phyloP scores from a whole-genome alignment of 1,284 basidiomycete species.

The Cryptococcus amylolentus region DNA sequence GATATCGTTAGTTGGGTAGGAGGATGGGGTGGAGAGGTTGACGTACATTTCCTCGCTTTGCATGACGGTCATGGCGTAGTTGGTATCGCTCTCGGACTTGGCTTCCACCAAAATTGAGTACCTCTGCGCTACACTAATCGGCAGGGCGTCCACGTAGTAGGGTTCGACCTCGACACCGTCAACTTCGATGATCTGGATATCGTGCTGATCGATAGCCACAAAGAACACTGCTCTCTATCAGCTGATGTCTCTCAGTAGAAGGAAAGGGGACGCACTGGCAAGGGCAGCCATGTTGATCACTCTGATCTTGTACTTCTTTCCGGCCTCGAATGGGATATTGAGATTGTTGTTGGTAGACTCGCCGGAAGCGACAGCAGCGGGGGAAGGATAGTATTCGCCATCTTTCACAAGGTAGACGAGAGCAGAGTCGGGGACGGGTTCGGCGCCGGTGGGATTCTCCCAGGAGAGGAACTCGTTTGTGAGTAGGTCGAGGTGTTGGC shows the following conservation, averaged over 20 bases:
- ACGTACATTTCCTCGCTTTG: slow-evolving; percentile 64
- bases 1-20: not conserved
- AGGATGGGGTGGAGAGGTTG: not conserved
- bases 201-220: slow-evolving; percentile 88
- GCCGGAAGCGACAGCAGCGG: slow-evolving; percentile 47
- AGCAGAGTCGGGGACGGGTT: slow-evolving; percentile 80
- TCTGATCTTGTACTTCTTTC: slow-evolving; percentile 65
- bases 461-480: slow-evolving; percentile 68
- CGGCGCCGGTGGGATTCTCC: slow-evolving; percentile 59
- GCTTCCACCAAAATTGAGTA: slow-evolving; percentile 89
- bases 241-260: not conserved
- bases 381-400: slow-evolving; percentile 60
- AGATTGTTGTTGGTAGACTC: slow-evolving; percentile 76
- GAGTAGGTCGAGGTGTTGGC: slow-evolving; percentile 62
- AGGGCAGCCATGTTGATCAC: slow-evolving; percentile 69
- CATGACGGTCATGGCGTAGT: slow-evolving; percentile 86
- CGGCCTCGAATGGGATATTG: slow-evolving; percentile 74
- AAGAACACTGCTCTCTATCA: slow-evolving; percentile 57
- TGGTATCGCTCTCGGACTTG: slow-evolving; percentile 72
- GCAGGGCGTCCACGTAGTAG: slow-evolving; percentile 65
- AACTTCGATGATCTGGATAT: slow-evolving; percentile 82
- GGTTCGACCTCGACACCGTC: slow-evolving; percentile 81
- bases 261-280: slow-evolving; percentile 30
- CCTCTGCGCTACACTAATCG: slow-evolving; percentile 82
- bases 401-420: slow-evolving; percentile 78